Evolutionary conservation across 2,329 filamentous ascomycete genomes (phyloP), one percentile per base, ranked within the genome.

Genomic region (Teratosphaeria pseudoeucalypti): DNA sequence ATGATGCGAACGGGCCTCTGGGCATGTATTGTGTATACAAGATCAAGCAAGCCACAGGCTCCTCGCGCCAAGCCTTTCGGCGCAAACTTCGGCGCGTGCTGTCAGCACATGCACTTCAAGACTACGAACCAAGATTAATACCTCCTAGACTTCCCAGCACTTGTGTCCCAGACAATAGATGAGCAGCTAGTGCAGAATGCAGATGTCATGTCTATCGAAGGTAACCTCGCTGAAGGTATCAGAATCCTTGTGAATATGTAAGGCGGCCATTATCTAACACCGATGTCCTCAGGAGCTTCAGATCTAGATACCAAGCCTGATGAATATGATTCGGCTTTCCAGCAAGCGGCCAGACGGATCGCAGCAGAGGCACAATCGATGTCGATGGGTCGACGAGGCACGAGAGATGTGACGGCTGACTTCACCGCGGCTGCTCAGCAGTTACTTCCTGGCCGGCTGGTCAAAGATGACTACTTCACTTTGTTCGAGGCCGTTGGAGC

Each of bases 381-480:
- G 23, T 60, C 60, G 5, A 55, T 56, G 9, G 39, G 55, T 23
- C 58, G 10, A 27, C 57, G 63, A 29, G 54, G 60, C 16, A 61
- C 65, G 5, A 61, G 57, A 37, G 73, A 75, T 63, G 69, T 75
- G 55, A 75, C 73, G 11, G 63, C 63, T 53, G 65, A 70, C 34
- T 75, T 75, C 57, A 61, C 66, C 3, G 61, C 63, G 52, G 72
- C 73, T 26, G 69, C 69, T 12, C 63, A 60, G 32, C 62, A 84
- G 62, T 78, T 97, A 60, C 76, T 82, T 54, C 85, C 88, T 7
- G 94, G 94, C 34, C 85, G 95, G 66, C 82, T 99, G 2, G 82
- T 97, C 64, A 96, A 96, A 76, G 92, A 97, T 90, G 89, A 88
- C 53, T 85, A 85, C 71, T 97, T 99, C 70, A 95, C 91, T 1